Percentiles rank a stretch among this genome's conserved stretches.
These are phyloP conservation scores for Schoenoplectus tabernaemontani DNA, from an alignment of 202 grass and related monocot species.

Conservation along the genomic window DNA sequence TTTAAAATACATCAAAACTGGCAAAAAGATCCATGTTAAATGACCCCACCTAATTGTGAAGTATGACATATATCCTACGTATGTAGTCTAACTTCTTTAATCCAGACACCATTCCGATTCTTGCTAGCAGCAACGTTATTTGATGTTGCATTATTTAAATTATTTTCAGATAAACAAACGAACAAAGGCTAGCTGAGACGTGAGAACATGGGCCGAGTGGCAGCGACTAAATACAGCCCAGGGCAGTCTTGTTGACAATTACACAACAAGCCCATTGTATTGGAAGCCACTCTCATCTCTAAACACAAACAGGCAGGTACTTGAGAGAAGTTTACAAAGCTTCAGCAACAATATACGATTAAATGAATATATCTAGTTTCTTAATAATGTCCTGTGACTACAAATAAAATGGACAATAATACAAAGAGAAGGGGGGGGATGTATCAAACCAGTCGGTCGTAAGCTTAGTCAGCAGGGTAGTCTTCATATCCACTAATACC, in stretches of 20 bases:
- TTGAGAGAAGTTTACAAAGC: not conserved
- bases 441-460: not conserved
- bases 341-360: not conserved
- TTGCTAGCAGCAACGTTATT: not conserved
- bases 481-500: constrained; percentile 77
- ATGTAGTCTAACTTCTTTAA: not conserved
- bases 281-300: not conserved
- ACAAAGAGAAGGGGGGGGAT: not conserved
- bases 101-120: not conserved
- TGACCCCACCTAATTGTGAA: too few species aligned
- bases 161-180: not conserved
- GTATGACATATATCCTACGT: too few species aligned
- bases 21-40: too few species aligned
- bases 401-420: not conserved
- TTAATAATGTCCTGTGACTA: not conserved
- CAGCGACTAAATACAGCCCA: not conserved
- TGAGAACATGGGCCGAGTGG: not conserved
- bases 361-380: constrained; percentile 3
- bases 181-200: not conserved
- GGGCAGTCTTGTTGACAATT: not conserved
- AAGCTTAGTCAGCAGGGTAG: constrained; percentile 51
- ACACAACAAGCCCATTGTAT: not conserved
- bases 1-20: too few species aligned
- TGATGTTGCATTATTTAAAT: not conserved
- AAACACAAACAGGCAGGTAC: not conserved